Conservation (phyloP, 495 filamentous ascomycete species). For the Penicillium taxi region DNA sequence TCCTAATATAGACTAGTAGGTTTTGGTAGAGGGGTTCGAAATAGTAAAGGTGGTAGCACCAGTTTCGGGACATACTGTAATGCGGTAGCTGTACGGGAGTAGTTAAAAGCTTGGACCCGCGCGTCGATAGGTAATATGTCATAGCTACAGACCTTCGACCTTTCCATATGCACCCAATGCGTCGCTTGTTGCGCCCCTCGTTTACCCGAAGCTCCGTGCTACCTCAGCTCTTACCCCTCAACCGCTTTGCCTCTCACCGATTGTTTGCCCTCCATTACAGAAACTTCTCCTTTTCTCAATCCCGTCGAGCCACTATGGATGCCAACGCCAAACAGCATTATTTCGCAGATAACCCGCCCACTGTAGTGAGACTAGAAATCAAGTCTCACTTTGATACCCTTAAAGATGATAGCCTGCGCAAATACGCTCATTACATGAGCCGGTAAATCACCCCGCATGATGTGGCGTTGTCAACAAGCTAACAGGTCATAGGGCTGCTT, state of each 20-base stretch:
- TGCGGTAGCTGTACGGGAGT: too few relatives aligned
- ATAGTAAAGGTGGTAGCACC: too few relatives aligned
- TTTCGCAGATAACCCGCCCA: slow-evolving; percentile 82
- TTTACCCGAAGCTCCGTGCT: slow-evolving; percentile 26
- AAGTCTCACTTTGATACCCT: slow-evolving; percentile 84
- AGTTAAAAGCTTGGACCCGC: too few relatives aligned
- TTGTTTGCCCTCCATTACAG: slow-evolving; percentile 11
- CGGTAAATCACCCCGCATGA: slow-evolving; percentile 41
- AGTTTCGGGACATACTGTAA: too few relatives aligned
- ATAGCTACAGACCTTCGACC: slow-evolving; percentile 15
- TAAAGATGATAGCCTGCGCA: slow-evolving; percentile 56
- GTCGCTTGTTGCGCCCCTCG: slow-evolving; percentile 26
- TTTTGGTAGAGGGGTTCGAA: too few relatives aligned
- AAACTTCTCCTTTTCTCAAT: slow-evolving; percentile 11
- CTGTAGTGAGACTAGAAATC: slow-evolving; percentile 75
- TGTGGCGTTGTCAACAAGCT: not conserved
- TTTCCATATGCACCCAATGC: slow-evolving; percentile 19
- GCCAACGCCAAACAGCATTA: slow-evolving; percentile 52
- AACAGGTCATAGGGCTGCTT: slow-evolving; percentile 57
- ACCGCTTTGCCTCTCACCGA: slow-evolving; percentile 13
- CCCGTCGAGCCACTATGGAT: slow-evolving; percentile 28
- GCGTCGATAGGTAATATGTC: too few relatives aligned
- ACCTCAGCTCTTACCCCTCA: slow-evolving; percentile 25
- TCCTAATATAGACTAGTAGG: too few relatives aligned
- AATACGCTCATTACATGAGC: slow-evolving; percentile 90